A percentile compares a stretch with the other conserved stretches of the same genome.
Conservation (phyloP, 2,329 filamentous ascomycete species). For the Cryphonectria carpinicola region DNA sequence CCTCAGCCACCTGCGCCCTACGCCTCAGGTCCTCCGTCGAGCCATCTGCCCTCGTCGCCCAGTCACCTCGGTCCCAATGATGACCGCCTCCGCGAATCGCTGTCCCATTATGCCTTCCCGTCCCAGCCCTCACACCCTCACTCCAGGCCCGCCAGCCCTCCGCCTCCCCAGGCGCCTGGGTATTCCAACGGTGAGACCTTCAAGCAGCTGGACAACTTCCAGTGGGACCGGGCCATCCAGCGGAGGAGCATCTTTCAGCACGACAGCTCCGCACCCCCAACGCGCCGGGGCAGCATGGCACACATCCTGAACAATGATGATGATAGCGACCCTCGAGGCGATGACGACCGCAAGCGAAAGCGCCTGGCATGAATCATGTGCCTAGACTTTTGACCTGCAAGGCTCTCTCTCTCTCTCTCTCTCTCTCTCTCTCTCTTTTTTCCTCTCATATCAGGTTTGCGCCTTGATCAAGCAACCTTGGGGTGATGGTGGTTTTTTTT, state of each 20-base stretch:
- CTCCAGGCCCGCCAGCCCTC: conserved; percentile 59
- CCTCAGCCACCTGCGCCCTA: conserved; percentile 66
- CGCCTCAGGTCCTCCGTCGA: conserved; percentile 59
- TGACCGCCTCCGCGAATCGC: conserved; percentile 59
- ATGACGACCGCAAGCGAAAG: conserved; percentile 66
- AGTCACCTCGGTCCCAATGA: conserved; percentile 55
- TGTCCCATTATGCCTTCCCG: conserved; percentile 59
- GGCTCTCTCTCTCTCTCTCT: not conserved
- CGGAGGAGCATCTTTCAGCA: conserved; percentile 54
- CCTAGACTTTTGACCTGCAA: not conserved
- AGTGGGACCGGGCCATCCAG: conserved; percentile 56
- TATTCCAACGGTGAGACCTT: conserved; percentile 49
- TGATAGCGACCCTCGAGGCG: conserved; percentile 57
- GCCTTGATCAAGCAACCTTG: not conserved
- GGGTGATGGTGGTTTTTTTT: no score
- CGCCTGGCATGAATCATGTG: conserved; percentile 44
- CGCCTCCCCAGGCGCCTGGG: conserved; percentile 51
- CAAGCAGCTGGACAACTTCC: conserved; percentile 59
- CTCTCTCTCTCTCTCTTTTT: no score
- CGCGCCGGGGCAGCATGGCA: conserved; percentile 63
- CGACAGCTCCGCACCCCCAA: conserved; percentile 61
- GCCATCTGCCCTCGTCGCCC: conserved; percentile 60
- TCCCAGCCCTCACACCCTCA: conserved; percentile 46
- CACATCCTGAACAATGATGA: conserved; percentile 64
- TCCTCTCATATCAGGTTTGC: no score